phyloP scores from a whole-genome alignment of 2,329 filamentous ascomycete genomes.

The Mollisia scopiformis region DNA sequence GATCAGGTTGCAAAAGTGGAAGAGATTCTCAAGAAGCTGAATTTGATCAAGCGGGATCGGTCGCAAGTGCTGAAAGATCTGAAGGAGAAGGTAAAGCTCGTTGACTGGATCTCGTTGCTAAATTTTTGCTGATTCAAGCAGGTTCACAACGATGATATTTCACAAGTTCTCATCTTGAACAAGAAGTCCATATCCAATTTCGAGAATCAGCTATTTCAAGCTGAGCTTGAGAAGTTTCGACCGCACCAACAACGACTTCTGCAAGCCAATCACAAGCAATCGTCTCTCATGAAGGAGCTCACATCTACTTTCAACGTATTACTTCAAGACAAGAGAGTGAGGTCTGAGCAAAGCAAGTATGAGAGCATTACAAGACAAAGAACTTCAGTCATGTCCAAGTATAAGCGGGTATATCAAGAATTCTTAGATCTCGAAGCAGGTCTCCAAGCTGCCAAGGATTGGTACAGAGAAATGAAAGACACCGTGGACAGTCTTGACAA shows the following conservation, averaged over 20 bases:
- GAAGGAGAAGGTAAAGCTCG: conserved; percentile 81
- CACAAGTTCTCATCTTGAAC: conserved; percentile 94
- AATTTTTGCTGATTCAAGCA: conserved; percentile 41
- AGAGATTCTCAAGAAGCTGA: conserved; percentile 87
- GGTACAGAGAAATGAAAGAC: conserved; percentile 95
- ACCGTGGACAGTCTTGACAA: conserved; percentile 90
- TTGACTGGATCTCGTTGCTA: neutral
- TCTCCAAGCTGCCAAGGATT: conserved; percentile 83
- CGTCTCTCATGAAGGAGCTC: conserved; percentile 91
- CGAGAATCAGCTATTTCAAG: conserved; percentile 89
- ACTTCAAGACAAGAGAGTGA: conserved; percentile 90
- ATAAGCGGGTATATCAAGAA: conserved; percentile 89
- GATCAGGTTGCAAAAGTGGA: conserved; percentile 91
- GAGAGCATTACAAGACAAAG: conserved; percentile 85
- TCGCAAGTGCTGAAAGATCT: conserved; percentile 93
- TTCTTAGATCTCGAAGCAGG: conserved; percentile 90
- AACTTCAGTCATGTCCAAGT: conserved; percentile 79
- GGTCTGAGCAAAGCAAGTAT: conserved; percentile 93
- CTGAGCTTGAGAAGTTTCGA: conserved; percentile 96
- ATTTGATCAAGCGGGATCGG: conserved; percentile 88
- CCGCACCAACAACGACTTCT: conserved; percentile 89
- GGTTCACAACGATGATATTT: conserved; percentile 97
- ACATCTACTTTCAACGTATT: conserved; percentile 85
- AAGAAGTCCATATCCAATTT: conserved; percentile 95
- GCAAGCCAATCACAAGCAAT: conserved; percentile 95